Base-by-base conservation (phyloP, 2,329 filamentous ascomycete genomes). In the Nannizziopsis barbatae region DNA sequence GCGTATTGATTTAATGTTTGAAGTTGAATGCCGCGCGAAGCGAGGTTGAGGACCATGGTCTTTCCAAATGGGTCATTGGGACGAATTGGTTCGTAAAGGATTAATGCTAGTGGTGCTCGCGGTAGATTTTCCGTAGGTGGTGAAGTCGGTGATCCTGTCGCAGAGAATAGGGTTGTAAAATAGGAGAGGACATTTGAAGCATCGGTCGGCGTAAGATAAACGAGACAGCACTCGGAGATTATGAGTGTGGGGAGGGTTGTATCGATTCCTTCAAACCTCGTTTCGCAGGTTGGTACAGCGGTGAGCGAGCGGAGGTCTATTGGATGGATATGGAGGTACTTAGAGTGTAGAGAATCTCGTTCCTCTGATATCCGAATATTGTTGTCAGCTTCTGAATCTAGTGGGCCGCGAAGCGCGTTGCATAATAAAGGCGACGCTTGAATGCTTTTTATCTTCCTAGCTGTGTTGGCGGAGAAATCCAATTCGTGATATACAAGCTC, bases 161-260 rank as follows among this genome's bases (percentile, higher is more conserved):
- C 18, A 10, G 43, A 58, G 33, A 72, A 69, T 8, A 73, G 56
- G 33, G 79, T 75, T 2, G 75, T 72, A 58, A 90, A 87, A 63
- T 79, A 81, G 12, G 71, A 64, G 17, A 94, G 65, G 3, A 90
- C 79, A 1, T 69, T 66, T 33, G 74, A 71, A 0, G 88, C 83
- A 45, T 81, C 75, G 0, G 74, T 59, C 0, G 81, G 75, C 7
- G 81, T 74, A 1, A 98, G 76, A 60, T 98, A 98, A 63, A 92
- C 86, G 30, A 98, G 75, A 62, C 92, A 98, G 73, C 92, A 96
- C 66, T 98, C 92, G 0, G 90, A 96, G 5, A 98, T 74, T 18
- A 98, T 67, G 7, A 98, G 69, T 0, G 92, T 98, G 0, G 92
- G 87, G 0, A 86, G 58, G 18, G 61, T 77, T 58, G 56, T 66